These are phyloP conservation scores for Xylona heveae DNA, from an alignment of 495 filamentous ascomycete species.

Conservation along the genomic window DNA sequence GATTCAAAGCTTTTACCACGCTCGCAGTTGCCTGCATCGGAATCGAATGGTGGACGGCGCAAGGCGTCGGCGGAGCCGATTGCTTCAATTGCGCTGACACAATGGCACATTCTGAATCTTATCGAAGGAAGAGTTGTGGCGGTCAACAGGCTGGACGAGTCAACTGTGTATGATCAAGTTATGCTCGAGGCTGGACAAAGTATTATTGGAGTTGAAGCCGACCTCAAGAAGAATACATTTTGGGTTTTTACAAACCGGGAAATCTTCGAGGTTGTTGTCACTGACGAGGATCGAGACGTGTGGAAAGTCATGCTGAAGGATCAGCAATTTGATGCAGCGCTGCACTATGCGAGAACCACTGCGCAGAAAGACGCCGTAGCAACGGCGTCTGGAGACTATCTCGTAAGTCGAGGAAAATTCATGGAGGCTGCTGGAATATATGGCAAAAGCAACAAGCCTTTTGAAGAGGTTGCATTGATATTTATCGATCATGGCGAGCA, in stretches of 20 bases:
- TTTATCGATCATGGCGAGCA: constrained; percentile 79
- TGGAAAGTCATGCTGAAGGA: constrained; percentile 79
- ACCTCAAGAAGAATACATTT: constrained; percentile 82
- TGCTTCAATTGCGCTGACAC: constrained; percentile 63
- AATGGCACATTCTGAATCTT: constrained; percentile 81
- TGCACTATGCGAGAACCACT: constrained; percentile 50
- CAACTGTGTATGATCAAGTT: constrained; percentile 63
- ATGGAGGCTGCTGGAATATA: constrained; percentile 74
- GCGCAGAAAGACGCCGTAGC: constrained; percentile 75
- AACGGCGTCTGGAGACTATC: constrained; percentile 71
- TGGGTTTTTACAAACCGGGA: constrained; percentile 84
- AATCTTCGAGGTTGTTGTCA: constrained; percentile 81
- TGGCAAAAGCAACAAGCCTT: constrained; percentile 87
- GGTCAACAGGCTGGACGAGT: constrained; percentile 66
- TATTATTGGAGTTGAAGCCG: constrained; percentile 60
- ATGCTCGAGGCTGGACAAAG: constrained; percentile 65
- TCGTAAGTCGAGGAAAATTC: constrained; percentile 58
- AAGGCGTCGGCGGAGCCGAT: constrained; percentile 41
- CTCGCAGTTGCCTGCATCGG: constrained; percentile 43
- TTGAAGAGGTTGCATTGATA: constrained; percentile 81
- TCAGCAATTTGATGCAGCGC: constrained; percentile 71
- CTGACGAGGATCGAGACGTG: constrained; percentile 77
- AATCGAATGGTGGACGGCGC: constrained; percentile 38
- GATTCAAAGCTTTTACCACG: constrained; percentile 57
- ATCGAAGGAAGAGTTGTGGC: constrained; percentile 64